phyloP scores from a whole-genome alignment of 345 rosid genomes.

The Gossypium raimondii region DNA sequence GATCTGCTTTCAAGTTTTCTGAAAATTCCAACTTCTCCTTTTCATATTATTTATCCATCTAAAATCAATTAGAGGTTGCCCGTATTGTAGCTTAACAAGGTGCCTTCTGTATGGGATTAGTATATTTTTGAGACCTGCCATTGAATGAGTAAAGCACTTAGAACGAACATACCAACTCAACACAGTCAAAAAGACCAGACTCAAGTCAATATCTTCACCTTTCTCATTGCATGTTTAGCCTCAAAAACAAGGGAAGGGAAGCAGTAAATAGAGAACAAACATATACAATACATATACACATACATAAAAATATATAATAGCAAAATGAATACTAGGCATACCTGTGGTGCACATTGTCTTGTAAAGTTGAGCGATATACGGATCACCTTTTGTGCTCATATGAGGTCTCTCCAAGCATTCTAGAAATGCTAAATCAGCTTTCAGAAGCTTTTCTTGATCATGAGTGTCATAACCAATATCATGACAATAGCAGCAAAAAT shows the following conservation, averaged over 20 bases:
- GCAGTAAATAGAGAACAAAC: neutral
- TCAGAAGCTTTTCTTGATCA: constrained; percentile 76
- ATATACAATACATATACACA: neutral
- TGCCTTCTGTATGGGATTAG: constrained; percentile 80
- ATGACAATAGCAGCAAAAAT: constrained; percentile 95
- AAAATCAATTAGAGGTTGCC: constrained; percentile 54
- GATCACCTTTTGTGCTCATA: constrained; percentile 57
- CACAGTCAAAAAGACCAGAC: neutral
- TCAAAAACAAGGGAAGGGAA: neutral
- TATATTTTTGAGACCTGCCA: constrained; percentile 71
- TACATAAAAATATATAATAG: neutral
- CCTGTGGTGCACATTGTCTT: constrained; percentile 89
- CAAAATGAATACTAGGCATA: constrained; percentile 24
- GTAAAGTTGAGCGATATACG: constrained; percentile 57
- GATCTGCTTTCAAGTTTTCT: constrained; percentile 40
- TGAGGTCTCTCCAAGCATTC: constrained; percentile 83
- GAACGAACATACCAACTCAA: constrained; percentile 11
- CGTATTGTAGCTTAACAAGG: constrained; percentile 51
- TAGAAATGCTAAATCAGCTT: constrained; percentile 84
- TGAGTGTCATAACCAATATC: constrained; percentile 93
- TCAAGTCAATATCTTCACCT: neutral
- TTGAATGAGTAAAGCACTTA: constrained; percentile 11
- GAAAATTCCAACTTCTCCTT: constrained; percentile 52
- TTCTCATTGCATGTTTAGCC: neutral
- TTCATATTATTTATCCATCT: constrained; percentile 57